phyloP scores from a whole-genome alignment of 345 rosid genomes.

The Garcia nutans region DNA sequence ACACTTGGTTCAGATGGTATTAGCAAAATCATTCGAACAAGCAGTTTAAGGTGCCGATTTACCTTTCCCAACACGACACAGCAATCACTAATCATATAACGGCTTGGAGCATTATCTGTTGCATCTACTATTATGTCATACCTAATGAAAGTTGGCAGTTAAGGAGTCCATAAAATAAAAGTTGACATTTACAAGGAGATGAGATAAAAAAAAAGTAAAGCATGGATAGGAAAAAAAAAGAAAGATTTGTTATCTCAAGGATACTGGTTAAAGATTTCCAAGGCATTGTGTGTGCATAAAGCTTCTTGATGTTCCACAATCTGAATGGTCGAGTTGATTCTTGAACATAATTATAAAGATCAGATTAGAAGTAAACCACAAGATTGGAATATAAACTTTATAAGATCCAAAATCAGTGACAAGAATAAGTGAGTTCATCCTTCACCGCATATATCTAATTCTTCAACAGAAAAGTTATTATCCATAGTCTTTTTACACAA shows the following conservation, averaged over 20 bases:
- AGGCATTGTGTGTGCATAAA: constrained; percentile 79
- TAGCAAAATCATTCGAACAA: constrained; percentile 8
- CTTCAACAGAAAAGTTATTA: constrained; percentile 4
- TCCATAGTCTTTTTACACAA: not conserved
- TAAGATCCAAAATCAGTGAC: not conserved
- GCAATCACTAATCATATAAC: constrained; percentile 96
- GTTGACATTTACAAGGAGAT: not conserved
- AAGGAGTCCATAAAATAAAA: constrained; percentile 36
- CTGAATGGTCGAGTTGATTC: constrained; percentile 72
- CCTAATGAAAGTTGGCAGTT: constrained; percentile 44
- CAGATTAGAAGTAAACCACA: constrained; percentile 6
- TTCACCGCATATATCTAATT: not conserved
- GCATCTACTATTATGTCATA: constrained; percentile 91
- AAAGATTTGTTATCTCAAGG: constrained; percentile 34
- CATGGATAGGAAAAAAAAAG: not conserved
- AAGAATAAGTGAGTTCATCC: not conserved
- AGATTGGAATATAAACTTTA: not conserved
- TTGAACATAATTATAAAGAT: constrained; percentile 30
- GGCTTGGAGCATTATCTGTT: constrained; percentile 95
- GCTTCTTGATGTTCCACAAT: constrained; percentile 79
- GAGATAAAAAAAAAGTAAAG: not conserved
- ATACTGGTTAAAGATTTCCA: constrained; percentile 89
- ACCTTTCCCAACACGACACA: constrained; percentile 94
- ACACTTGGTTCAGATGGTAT: not conserved
- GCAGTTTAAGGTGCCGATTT: constrained; percentile 8